These are phyloP conservation scores for Populus deltoides DNA, from an alignment of 345 rosid genomes.

Conservation along the genomic window DNA sequence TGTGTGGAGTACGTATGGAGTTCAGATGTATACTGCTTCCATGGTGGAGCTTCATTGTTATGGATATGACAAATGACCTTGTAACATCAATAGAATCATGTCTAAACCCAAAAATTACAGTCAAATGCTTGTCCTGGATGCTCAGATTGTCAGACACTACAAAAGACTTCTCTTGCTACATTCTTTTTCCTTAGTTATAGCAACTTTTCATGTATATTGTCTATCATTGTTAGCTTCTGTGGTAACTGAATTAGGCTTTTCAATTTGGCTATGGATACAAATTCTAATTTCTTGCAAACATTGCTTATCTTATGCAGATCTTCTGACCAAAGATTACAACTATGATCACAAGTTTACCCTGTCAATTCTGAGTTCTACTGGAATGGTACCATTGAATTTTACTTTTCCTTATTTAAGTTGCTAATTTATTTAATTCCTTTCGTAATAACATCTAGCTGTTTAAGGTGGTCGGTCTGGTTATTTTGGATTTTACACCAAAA, in stretches of 20 bases:
- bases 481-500: neutral
- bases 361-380: constrained; percentile 49
- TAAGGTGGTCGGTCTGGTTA: neutral
- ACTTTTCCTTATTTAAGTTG: neutral
- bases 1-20: too few relatives aligned
- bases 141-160: neutral
- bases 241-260: neutral
- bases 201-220: neutral
- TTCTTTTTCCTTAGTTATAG: neutral
- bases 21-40: too few relatives aligned
- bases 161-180: neutral
- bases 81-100: neutral
- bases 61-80: neutral
- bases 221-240: neutral
- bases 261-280: neutral
- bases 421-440: neutral
- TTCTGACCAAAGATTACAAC: constrained; percentile 66
- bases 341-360: constrained; percentile 74
- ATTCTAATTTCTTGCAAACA: constrained; percentile 6
- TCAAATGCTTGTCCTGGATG: neutral
- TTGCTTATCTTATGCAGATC: constrained; percentile 47
- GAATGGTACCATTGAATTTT: constrained; percentile 49
- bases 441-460: neutral
- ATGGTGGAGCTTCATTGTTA: neutral
- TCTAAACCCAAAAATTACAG: neutral